These are phyloP conservation scores for Carallia brachiata DNA, from an alignment of 345 rosid species.

Conservation along the genomic window DNA sequence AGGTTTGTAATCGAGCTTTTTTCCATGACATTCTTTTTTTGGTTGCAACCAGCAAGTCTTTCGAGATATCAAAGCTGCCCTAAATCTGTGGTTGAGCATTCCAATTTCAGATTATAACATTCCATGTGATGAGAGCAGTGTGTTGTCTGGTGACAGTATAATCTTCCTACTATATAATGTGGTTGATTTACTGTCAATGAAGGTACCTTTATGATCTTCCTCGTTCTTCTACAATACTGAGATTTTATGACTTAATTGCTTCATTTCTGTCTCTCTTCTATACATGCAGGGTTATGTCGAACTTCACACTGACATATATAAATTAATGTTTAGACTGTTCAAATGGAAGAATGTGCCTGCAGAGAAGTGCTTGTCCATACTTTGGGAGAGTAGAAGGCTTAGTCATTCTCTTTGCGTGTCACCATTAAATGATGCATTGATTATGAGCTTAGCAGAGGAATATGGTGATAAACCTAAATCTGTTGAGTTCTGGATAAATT, in stretches of 20 bases:
- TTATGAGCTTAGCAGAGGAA: slow-evolving; percentile 41
- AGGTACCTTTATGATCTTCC: slow-evolving; percentile 46
- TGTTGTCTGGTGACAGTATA: slow-evolving; percentile 43
- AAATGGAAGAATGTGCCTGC: slow-evolving; percentile 46
- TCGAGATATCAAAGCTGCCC: slow-evolving; percentile 56
- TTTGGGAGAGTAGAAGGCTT: slow-evolving; percentile 84
- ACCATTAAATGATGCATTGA: slow-evolving; percentile 61
- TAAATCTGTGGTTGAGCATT: slow-evolving; percentile 57
- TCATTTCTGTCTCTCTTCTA: slow-evolving; percentile 14
- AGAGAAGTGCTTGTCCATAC: slow-evolving; percentile 54
- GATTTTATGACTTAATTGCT: slow-evolving; percentile 6
- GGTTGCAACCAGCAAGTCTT: slow-evolving; percentile 48
- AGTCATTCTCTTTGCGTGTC: slow-evolving; percentile 81
- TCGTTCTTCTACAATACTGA: slow-evolving; percentile 11
- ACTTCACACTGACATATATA: slow-evolving; percentile 45
- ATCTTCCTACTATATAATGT: slow-evolving; percentile 55
- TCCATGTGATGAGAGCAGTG: slow-evolving; percentile 28
- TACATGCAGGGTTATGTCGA: slow-evolving; percentile 57
- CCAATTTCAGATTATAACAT: slow-evolving; percentile 29
- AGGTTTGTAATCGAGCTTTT: background rate
- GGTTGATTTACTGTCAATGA: slow-evolving; percentile 66
- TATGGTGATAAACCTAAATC: slow-evolving; percentile 46
- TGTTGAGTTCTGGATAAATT: slow-evolving; percentile 60
- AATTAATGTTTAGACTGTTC: slow-evolving; percentile 52
- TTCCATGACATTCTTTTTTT: slow-evolving; percentile 14